Percentiles rank a stretch among this genome's conserved stretches.
Conservation (phyloP, 352 stramenopile genomes). For the Globisporangium lucens region DNA sequence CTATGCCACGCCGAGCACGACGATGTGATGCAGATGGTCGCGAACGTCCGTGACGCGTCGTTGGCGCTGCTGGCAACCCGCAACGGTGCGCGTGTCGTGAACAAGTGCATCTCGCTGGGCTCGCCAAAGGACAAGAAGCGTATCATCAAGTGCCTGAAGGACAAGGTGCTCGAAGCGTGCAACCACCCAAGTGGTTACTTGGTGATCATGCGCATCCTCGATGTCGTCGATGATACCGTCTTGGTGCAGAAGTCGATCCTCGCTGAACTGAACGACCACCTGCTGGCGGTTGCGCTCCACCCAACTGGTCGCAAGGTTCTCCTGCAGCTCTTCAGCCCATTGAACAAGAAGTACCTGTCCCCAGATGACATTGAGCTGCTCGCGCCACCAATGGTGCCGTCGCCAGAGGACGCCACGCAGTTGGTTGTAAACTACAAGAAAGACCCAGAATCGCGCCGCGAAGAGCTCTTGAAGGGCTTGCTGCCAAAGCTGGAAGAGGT, state of each 20-base stretch:
- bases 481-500: constrained; percentile 82
- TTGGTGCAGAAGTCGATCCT: constrained; percentile 89
- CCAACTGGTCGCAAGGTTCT: constrained; percentile 74
- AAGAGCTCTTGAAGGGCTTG: constrained; percentile 75
- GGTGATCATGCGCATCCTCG: constrained; percentile 85
- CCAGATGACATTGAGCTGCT: constrained; percentile 73
- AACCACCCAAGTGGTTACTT: constrained; percentile 91
- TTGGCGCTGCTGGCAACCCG: constrained; percentile 84
- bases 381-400: constrained; percentile 69
- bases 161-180: constrained; percentile 85
- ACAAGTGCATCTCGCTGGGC: constrained; percentile 80
- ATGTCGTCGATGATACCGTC: constrained; percentile 90
- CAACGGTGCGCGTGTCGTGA: constrained; percentile 83
- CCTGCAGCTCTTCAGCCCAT: constrained; percentile 70
- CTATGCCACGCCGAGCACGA: constrained; percentile 73
- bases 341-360: constrained; percentile 85
- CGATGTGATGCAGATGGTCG: constrained; percentile 83
- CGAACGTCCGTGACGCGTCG: constrained; percentile 83
- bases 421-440: constrained; percentile 89
- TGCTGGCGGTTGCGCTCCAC: constrained; percentile 71
- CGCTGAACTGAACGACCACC: constrained; percentile 71
- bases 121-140: constrained; percentile 89
- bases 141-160: constrained; percentile 90
- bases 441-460: constrained; percentile 65
- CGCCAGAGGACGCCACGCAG: constrained; percentile 50